Evolutionary conservation across 371 early-diverging fungal species (phyloP).

Genomic region (Mucor sp.): DNA sequence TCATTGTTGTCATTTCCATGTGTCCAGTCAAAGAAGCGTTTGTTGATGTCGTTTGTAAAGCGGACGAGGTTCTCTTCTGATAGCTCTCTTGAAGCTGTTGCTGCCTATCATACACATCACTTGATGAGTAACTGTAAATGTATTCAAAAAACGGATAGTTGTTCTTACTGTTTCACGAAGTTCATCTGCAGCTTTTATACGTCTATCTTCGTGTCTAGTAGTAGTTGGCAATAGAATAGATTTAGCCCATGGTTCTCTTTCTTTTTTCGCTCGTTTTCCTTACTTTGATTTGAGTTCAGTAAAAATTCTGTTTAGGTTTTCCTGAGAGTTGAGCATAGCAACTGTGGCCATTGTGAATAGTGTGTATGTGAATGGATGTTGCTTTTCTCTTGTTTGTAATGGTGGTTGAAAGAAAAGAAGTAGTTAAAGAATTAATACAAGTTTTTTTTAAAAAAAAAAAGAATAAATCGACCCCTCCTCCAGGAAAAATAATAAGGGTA

Average conservation of each 20-base stretch:
- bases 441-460: neutral
- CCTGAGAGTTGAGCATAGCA: slow-evolving; percentile 51
- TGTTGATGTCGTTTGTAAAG: slow-evolving; percentile 76
- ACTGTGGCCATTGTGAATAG: slow-evolving; percentile 30
- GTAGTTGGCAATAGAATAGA: no score
- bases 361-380: neutral
- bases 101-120: slow-evolving; percentile 44
- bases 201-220: slow-evolving; percentile 55
- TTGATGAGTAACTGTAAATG: neutral
- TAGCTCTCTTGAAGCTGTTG: slow-evolving; percentile 64
- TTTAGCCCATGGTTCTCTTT: no score
- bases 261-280: no score
- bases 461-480: neutral
- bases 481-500: neutral
- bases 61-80: slow-evolving; percentile 69
- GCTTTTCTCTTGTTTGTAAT: neutral
- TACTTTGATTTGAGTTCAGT: slow-evolving; percentile 56
- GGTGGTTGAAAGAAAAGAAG: neutral
- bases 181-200: slow-evolving; percentile 62
- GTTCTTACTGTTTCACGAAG: slow-evolving; percentile 51
- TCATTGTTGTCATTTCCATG: slow-evolving; percentile 68
- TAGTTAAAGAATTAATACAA: neutral
- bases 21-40: slow-evolving; percentile 73
- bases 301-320: slow-evolving; percentile 52
- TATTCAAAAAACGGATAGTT: neutral